Percentiles rank a stretch among this genome's conserved stretches.
Conservation (phyloP, 108 stramenopile genomes). For the Skeletonema grethae region DNA sequence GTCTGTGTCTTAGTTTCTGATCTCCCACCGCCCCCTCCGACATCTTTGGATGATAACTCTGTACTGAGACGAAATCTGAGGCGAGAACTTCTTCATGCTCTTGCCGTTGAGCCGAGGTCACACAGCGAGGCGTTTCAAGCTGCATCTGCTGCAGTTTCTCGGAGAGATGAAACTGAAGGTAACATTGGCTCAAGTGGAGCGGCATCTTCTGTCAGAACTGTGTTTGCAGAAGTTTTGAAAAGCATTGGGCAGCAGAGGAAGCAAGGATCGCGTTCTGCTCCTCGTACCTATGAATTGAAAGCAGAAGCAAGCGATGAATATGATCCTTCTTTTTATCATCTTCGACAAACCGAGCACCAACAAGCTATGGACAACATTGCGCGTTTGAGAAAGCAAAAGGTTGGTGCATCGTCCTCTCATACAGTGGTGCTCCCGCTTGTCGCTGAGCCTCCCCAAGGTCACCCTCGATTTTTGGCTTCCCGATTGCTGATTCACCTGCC, state of each 20-base stretch:
- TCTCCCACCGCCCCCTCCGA: conserved; percentile 82
- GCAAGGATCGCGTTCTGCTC: conserved; percentile 72
- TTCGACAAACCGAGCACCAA: conserved; percentile 89
- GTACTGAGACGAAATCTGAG: conserved; percentile 70
- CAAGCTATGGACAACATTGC: conserved; percentile 93
- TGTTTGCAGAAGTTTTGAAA: conserved; percentile 73
- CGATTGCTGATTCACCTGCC: conserved; percentile 80
- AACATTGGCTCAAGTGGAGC: conserved; percentile 63
- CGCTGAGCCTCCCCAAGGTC: conserved; percentile 75
- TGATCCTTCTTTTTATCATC: conserved; percentile 90
- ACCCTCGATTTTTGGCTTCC: conserved; percentile 83
- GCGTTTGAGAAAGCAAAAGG: conserved; percentile 72
- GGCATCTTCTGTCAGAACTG: conserved; percentile 59
- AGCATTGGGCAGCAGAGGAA: conserved; percentile 73
- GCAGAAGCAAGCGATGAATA: conserved; percentile 84
- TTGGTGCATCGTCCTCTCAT: conserved; percentile 22
- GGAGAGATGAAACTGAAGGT: conserved; percentile 74
- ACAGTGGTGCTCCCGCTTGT: conserved; percentile 75
- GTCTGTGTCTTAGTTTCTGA: conserved; percentile 86
- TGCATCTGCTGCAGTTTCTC: conserved; percentile 70
- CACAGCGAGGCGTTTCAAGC: conserved; percentile 87
- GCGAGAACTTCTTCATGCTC: conserved; percentile 88
- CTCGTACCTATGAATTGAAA: conserved; percentile 81
- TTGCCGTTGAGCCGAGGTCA: conserved; percentile 87
- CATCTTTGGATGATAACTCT: conserved; percentile 55